Percentiles rank a stretch among this genome's conserved stretches.
phyloP scores from a whole-genome alignment of 192 early-diverging fungal species.

The Coemansia aciculifera region DNA sequence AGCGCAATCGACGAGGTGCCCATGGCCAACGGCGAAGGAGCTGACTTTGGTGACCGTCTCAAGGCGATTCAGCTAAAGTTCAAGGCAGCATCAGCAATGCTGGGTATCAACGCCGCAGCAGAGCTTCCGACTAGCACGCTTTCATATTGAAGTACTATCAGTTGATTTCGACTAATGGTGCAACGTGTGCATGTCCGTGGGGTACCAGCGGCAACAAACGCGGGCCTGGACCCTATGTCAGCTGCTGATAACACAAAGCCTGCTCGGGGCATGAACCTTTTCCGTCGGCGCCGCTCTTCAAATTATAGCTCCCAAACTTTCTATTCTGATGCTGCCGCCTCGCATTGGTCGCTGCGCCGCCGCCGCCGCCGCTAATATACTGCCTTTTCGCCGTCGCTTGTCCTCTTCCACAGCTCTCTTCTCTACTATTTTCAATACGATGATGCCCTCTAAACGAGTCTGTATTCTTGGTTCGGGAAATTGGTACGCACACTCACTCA shows the following conservation, averaged over 20 bases:
- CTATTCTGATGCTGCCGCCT: background rate
- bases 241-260: background rate
- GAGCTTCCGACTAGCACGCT: conserved; percentile 41
- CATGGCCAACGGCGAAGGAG: conserved; percentile 29
- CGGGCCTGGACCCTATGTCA: background rate
- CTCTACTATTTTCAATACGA: conserved; percentile 9
- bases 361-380: conserved; percentile 6
- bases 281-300: background rate
- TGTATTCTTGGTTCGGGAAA: conserved; percentile 94
- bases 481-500: conserved; percentile 64
- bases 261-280: background rate
- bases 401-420: conserved; percentile 1
- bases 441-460: conserved; percentile 66
- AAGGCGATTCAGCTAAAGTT: conserved; percentile 41
- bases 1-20: conserved; percentile 24
- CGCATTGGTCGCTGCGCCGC: conserved; percentile 9
- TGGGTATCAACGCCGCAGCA: conserved; percentile 27
- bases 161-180: background rate
- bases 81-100: conserved; percentile 45
- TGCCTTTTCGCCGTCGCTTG: background rate
- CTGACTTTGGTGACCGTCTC: conserved; percentile 35
- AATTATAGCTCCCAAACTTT: background rate
- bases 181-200: background rate
- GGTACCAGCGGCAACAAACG: background rate
- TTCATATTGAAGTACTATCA: conserved; percentile 9